Evolutionary conservation across 352 stramenopile genomes (phyloP), one percentile per base, ranked within the genome.

Genomic region (Saprolegnia parasitica): DNA sequence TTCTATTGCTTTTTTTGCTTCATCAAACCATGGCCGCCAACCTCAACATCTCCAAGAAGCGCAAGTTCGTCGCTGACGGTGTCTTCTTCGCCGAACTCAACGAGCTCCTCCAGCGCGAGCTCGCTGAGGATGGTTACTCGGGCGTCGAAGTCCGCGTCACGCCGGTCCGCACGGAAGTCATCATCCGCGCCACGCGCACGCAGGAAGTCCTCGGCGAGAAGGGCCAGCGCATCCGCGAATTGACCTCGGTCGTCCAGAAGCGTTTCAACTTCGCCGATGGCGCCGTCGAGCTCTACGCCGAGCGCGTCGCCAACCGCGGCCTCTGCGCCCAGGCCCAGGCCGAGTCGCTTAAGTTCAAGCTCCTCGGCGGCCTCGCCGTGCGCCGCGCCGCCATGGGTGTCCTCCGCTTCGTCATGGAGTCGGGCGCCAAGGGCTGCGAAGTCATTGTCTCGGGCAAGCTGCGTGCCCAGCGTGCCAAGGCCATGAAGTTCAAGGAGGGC

Each of bases 61-160:
- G 96, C 77, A 99, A 99, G 89, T 99, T 99, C 84, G 91, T 99
- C 67, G 96, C 97, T 56, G 97, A 99, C 81, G 98, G 98, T 88
- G 96, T 99, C 56, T 99, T 99, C 91, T 99, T 99, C 87, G 96
- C 97, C 76, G 98, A 99, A 82, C 86, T 99, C 24, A 99, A 99
- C 86, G 97, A 99, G 85, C 87, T 99, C 63, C 87, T 99, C 66
- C 97, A 96, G 76, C 85, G 96, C 40, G 97, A 99, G 81, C 89
- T 99, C 55, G 97, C 96, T 71, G 96, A 98, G 79, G 96, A 98
- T 72, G 97, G 97, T 72, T 99, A 99, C 87, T 93, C 96, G 58
- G 97, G 97, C 72, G 96, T 99, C 18, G 97, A 99, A 78, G 96
- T 99, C 64, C 96, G 97, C 67, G 96, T 98, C 71, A 99, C 96